Evolutionary conservation across 192 early-diverging fungal genomes (phyloP), one percentile per base, ranked within the genome.

Genomic region (Coemansia erecta): DNA sequence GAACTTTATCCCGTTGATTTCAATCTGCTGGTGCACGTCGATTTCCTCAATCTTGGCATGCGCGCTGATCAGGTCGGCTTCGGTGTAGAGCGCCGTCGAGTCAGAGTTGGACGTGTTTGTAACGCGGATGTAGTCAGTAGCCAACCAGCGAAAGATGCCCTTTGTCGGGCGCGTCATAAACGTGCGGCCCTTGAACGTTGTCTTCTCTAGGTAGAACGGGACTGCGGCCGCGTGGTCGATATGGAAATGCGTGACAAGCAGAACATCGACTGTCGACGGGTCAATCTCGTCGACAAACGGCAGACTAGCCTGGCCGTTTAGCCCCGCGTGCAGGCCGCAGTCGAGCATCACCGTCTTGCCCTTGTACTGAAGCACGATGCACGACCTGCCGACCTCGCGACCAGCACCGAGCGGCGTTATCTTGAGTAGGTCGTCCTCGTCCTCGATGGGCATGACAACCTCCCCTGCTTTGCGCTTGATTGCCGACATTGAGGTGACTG

Each of bases 81-180:
- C 94, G 50, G 90, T 86, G 64, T 97, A 98, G 4, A 97, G 82
- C 67, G 88, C 85, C 37, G 94, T 88, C 42, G 92, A 87, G 44
- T 88, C 84, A 13, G 64, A 74, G 52, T 58, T 53, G 24, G 61
- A 57, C 4, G 56, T 66, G 64, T 73, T 80, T 62, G 67, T 93
- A 44, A 98, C 90, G 72, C 92, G 90, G 44, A 98, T 87, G 69
- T 92, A 98, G 82, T 99, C 97, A 6, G 89, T 85, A 26, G 98
- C 75, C 33, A 99, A 79, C 97, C 97, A 99, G 58, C 91, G 90
- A 79, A 91, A 98, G 59, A 99, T 95, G 37, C 95, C 95, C 77
- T 94, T 94, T 43, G 97, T 99, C 14, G 97, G 94, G 72, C 98
- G 95, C 7, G 97, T 99, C 97, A 99, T 99, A 72, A 95, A 99